phyloP scores from a whole-genome alignment of 306 rosid genomes.

The Benincasa hispida region DNA sequence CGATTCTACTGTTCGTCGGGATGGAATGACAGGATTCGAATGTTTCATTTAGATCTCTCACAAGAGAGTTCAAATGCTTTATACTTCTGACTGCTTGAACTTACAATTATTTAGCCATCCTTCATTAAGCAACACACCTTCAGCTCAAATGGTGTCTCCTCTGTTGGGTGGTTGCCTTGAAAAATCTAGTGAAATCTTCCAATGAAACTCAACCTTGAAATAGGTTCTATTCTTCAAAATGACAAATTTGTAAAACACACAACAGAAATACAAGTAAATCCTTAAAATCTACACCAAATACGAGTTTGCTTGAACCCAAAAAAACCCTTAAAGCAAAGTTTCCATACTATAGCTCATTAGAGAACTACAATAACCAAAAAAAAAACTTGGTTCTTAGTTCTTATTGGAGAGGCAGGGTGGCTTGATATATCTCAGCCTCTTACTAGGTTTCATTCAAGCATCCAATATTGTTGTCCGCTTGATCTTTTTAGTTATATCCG shows the following conservation, averaged over 20 bases:
- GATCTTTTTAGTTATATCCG: neutral
- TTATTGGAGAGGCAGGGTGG: neutral
- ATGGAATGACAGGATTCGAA: neutral
- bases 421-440: neutral
- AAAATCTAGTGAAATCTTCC: neutral
- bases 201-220: neutral
- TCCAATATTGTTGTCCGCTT: neutral
- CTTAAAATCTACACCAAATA: neutral
- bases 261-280: neutral
- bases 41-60: neutral
- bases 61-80: neutral
- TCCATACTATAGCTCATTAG: neutral
- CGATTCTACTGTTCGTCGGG: neutral
- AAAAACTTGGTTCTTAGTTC: neutral
- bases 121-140: neutral
- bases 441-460: neutral
- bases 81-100: neutral
- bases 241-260: neutral
- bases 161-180: neutral
- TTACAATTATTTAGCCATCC: neutral
- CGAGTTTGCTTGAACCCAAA: neutral
- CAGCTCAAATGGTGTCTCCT: neutral
- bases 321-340: neutral
- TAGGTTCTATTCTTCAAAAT: neutral
- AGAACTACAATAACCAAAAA: neutral